Evolutionary conservation across 148 eudicot genomes (phyloP).

Genomic region (Amaranthus hypochondriacus): DNA sequence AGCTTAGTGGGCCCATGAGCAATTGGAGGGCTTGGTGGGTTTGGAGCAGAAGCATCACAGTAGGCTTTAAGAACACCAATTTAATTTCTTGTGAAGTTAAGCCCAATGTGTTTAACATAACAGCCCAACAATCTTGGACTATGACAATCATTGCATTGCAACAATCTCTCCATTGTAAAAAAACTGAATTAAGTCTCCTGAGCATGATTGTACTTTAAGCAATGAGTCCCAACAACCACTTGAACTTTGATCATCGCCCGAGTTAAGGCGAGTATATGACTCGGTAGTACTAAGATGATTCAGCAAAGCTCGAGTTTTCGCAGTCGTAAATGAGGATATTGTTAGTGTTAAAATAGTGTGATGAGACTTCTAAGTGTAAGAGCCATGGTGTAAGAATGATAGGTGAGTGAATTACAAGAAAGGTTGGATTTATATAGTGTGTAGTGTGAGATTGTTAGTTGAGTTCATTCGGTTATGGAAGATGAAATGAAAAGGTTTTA

Average conservation of each 20-base stretch:
- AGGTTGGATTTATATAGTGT: constrained; percentile 10
- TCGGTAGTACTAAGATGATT: background rate
- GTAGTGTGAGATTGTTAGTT: too few relatives aligned
- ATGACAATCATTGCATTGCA: constrained; percentile 44
- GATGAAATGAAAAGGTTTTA: constrained; percentile 13
- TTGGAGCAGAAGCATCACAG: constrained; percentile 40
- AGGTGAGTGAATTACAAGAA: background rate
- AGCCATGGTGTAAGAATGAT: constrained; percentile 4
- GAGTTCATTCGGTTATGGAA: background rate
- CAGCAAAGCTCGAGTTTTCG: constrained; percentile 1
- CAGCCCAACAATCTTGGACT: constrained; percentile 56
- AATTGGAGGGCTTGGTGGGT: constrained; percentile 18
- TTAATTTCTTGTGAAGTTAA: constrained; percentile 40
- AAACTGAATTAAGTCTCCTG: constrained; percentile 50
- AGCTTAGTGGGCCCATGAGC: constrained; percentile 1
- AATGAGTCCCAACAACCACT: constrained; percentile 48
- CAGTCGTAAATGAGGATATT: background rate
- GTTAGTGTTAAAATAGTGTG: background rate
- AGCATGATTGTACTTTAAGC: constrained; percentile 46
- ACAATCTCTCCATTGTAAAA: constrained; percentile 56
- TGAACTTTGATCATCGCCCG: constrained; percentile 8
- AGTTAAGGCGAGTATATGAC: constrained; percentile 17
- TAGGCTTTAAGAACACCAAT: constrained; percentile 46
- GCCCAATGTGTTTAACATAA: constrained; percentile 46
- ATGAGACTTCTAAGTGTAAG: background rate